A percentile compares a stretch with the other conserved stretches of the same genome.
These are phyloP conservation scores for Afroboletus lepidellus DNA, from an alignment of 1,284 basidiomycete species.

Conservation along the genomic window DNA sequence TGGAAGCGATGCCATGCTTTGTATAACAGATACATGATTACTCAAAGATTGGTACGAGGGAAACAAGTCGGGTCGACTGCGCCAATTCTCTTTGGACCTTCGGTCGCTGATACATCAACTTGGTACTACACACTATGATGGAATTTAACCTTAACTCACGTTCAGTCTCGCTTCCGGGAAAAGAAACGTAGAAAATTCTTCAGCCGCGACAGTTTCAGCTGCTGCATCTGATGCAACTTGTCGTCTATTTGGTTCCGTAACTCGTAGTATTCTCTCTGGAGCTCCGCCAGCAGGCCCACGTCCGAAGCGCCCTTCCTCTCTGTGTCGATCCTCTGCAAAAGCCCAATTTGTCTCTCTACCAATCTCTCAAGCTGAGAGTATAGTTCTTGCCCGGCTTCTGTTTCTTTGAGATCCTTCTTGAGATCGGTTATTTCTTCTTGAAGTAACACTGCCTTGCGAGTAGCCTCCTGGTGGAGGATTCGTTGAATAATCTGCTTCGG, in stretches of 20 bases:
- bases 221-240: conserved; percentile 15
- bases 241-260: conserved; percentile 9
- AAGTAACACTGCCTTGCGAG: background rate
- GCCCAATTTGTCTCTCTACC: conserved; percentile 1
- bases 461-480: background rate
- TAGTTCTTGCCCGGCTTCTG: conserved; percentile 8
- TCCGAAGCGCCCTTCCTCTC: conserved; percentile 6
- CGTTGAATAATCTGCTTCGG: conserved; percentile 10
- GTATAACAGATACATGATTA: no score
- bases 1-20: no score
- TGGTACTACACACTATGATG: no score
- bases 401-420: conserved; percentile 6
- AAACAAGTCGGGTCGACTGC: no score
- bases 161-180: background rate
- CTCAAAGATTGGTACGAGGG: no score
- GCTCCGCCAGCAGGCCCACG: background rate
- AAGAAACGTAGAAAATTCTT: conserved; percentile 2
- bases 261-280: conserved; percentile 9
- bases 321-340: conserved; percentile 7
- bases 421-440: conserved; percentile 14
- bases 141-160: background rate
- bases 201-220: conserved; percentile 8
- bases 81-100: no score
- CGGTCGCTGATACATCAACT: no score
- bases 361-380: conserved; percentile 8